phyloP scores from a whole-genome alignment of 371 early-diverging fungal species.

The Mucor lusitanicus region DNA sequence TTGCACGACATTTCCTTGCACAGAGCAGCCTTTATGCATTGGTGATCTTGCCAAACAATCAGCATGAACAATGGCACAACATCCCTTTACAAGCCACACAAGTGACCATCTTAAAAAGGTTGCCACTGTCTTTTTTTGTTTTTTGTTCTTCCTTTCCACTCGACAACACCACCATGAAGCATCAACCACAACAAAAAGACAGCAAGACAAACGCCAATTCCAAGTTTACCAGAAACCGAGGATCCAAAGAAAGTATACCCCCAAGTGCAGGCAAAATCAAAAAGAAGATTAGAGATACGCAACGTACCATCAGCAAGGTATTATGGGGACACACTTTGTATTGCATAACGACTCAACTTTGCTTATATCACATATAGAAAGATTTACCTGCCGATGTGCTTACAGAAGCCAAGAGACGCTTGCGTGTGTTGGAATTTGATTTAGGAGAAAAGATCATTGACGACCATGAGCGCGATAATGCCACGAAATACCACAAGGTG shows the following conservation, averaged over 20 bases:
- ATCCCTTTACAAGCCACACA: too few relatives aligned
- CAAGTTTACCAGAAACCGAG: slow-evolving; percentile 7
- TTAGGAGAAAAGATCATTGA: slow-evolving; percentile 38
- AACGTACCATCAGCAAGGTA: slow-evolving; percentile 27
- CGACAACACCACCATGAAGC: background rate
- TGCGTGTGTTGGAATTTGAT: slow-evolving; percentile 37
- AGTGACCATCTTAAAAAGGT: too few relatives aligned
- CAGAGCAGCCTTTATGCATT: too few relatives aligned
- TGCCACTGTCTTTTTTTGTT: too few relatives aligned
- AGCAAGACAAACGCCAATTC: background rate
- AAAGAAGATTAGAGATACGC: slow-evolving; percentile 36
- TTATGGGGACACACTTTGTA: too few relatives aligned
- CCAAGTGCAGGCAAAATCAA: slow-evolving; percentile 27
- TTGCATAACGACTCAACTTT: background rate
- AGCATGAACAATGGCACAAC: too few relatives aligned
- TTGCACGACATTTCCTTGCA: too few relatives aligned
- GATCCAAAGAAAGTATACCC: slow-evolving; percentile 8
- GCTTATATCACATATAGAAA: slow-evolving; percentile 2
- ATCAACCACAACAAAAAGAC: background rate
- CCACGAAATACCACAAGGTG: slow-evolving; percentile 35
- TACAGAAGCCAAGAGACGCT: slow-evolving; percentile 29
- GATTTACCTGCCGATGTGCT: slow-evolving; percentile 22
- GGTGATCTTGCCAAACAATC: too few relatives aligned
- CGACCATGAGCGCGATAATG: slow-evolving; percentile 30
- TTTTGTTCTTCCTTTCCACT: too few relatives aligned